These are phyloP conservation scores for Candida xiaguanensis DNA, from an alignment of 805 yeast species.

Conservation along the genomic window DNA sequence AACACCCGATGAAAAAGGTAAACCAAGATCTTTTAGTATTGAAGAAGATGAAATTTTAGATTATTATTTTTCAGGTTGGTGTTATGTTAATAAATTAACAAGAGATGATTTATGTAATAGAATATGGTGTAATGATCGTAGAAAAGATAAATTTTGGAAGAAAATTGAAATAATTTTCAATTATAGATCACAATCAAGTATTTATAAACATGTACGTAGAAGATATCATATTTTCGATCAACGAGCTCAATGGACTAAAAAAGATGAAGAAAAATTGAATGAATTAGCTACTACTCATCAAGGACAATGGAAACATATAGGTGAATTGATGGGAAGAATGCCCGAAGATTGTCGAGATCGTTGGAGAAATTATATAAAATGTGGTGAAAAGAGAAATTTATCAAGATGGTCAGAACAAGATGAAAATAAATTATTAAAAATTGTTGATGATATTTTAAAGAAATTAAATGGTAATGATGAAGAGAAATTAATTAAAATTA, in stretches of 20 bases:
- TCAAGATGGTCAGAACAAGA: conserved; percentile 80
- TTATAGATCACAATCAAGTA: conserved; percentile 79
- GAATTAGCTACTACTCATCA: conserved; percentile 61
- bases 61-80: conserved; percentile 66
- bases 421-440: conserved; percentile 52
- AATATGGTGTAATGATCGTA: conserved; percentile 82
- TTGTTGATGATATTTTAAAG: conserved; percentile 18
- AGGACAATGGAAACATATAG: conserved; percentile 88
- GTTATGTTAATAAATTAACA: conserved; percentile 56
- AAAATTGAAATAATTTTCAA: conserved; percentile 75
- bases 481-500: conserved; percentile 38
- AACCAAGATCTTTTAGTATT: conserved; percentile 47
- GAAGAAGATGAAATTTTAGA: conserved; percentile 74
- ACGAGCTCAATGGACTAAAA: conserved; percentile 86
- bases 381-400: conserved; percentile 72
- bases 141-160: conserved; percentile 90
- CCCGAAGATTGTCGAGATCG: conserved; percentile 97
- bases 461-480: conserved; percentile 4
- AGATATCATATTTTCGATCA: conserved; percentile 83
- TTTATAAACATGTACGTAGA: conserved; percentile 89
- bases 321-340: conserved; percentile 80
- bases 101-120: conserved; percentile 73
- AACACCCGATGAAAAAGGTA: conserved; percentile 17
- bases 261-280: conserved; percentile 69
- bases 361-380: conserved; percentile 93